Base-by-base conservation (phyloP, 2,329 filamentous ascomycete species). In the Trichophyton equinum region DNA sequence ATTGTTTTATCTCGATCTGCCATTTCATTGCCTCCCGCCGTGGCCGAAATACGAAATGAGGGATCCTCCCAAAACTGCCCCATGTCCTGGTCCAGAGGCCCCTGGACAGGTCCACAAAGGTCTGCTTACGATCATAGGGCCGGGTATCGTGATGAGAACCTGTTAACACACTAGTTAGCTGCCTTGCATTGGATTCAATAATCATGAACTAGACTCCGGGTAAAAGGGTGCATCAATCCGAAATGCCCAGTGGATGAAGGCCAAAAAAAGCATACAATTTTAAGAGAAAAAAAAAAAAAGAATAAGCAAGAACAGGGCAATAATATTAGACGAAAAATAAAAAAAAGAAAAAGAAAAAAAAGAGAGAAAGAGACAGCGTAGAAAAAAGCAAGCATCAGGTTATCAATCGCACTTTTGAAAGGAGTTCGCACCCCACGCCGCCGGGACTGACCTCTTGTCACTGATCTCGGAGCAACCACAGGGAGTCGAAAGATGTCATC, bases 311-410 rank as follows among this genome's bases (percentile, higher is more conserved):
- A 30, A 20, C 40, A 44, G 33, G 33, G 33, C 33, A 46, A 46
- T 20, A 13, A 47, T 11, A 20, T 30, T 7, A 30, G 27, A 30
- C 27, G 27, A 22, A 25, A 22, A 15, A 22, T 0, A 40, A n/a
- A 38, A 20, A 44, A n/a, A 40, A 30, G 9, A 44, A 40, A n/a
- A 40, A 44, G 22, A n/a, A 40, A 27, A 42, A 1, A 42, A 3
- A 44, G 3, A 58, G 30, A 58, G 6, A 42, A 7, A 20, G 15
- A 58, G 30, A 58, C 56, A 22, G 36, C 11, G n/a, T 42, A 25
- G 40, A 8, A 58, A 58, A 46, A 58, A 58, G 56, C 56, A 58
- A 58, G 15, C 56, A 58, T 18, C n/a, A 57, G 56, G 40, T 46
- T 15, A 55, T n/a, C 49, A 25, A 47, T 53, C 20, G 4, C 13